Base-by-base conservation (phyloP, 768 basidiomycete genomes). In the Tricholoma sp. region DNA sequence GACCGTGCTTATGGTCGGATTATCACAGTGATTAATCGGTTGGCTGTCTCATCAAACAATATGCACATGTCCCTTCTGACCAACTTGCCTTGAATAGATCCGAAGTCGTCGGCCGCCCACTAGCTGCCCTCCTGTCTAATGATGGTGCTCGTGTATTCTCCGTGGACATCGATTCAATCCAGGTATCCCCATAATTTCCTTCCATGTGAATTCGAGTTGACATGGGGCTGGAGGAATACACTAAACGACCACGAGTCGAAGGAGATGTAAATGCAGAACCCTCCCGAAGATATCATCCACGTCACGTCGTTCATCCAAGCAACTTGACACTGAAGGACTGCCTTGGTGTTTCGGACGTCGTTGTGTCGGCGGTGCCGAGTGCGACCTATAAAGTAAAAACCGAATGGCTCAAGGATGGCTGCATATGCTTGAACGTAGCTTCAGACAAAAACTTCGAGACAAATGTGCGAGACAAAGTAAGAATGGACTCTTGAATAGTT, bases 131-230 rank as follows among this genome's bases (percentile, higher is more conserved):
- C 47, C 80, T 98, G 41, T 85, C 95, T 3, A 99, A 99, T 67
- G 97, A 99, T 66, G 97, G 97, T 29, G 97, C 96, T 1, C 80
- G 94, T 8, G 97, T 98, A 5, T 87, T 98, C 65, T 95, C 92
- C 6, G 91, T 91, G 4, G 97, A 99, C 69, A 91, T 98, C 55
- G 94, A 96, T 68, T 91, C 93, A 9, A 90, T 95, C 52, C 91
- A 97, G 75, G 86, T 84, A 41, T 50, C 32, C 24, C 15, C n/a
- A 9, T 49, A 4, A 17, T 17, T 49, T 49, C 2, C n/a, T 49
- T 49, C 47, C 11, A 0, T n/a, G 29, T 17, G 47, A 17, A 49
- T 18, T 3, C 1, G 15, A 9, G n/a, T 49, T 49, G 8, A 49
- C 47, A 32, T 2, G 31, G 1, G 8, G n/a, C 29, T 49, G 47